A percentile compares a stretch with the other conserved stretches of the same genome.
Conservation (phyloP, 2,329 filamentous ascomycete genomes). For the Aspergillus neotritici region DNA sequence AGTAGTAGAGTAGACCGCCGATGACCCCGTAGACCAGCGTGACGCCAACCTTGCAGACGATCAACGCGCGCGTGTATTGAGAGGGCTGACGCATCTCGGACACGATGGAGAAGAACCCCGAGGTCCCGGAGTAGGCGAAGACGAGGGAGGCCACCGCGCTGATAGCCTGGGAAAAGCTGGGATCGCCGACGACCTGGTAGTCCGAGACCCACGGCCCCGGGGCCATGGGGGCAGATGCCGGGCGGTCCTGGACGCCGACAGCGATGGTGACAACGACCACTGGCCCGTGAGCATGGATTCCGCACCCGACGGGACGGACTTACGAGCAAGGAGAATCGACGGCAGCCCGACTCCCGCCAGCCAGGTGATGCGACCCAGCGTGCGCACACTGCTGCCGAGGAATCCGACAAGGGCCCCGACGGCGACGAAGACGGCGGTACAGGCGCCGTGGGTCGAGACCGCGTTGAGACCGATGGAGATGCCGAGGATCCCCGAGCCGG, state of each 20-base stretch:
- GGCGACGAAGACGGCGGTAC: conserved; percentile 23
- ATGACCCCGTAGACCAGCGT: conserved; percentile 28
- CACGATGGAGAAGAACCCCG: conserved; percentile 29
- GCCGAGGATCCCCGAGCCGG: conserved; percentile 41
- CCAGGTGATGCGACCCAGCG: conserved; percentile 30
- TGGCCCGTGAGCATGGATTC: not conserved
- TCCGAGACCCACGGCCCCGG: conserved; percentile 23
- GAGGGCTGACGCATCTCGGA: conserved; percentile 32
- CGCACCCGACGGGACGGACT: not conserved
- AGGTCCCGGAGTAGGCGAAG: conserved; percentile 18
- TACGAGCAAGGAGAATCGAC: conserved; percentile 17
- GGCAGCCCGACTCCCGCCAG: conserved; percentile 32
- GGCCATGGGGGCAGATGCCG: conserved; percentile 27
- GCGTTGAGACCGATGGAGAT: conserved; percentile 40
- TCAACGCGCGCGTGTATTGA: conserved; percentile 25
- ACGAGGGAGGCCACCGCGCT: conserved; percentile 19
- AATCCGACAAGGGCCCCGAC: conserved; percentile 21
- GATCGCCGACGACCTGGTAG: conserved; percentile 21
- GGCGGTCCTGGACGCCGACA: conserved; percentile 31
- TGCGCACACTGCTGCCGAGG: conserved; percentile 29
- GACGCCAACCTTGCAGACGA: conserved; percentile 27
- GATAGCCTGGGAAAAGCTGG: conserved; percentile 25
- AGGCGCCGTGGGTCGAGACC: conserved; percentile 33
- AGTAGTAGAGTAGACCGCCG: conserved; percentile 40
- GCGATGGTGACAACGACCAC: conserved; percentile 22